Base-by-base conservation (phyloP, 352 stramenopile species). In the Aphanomyces astaci region DNA sequence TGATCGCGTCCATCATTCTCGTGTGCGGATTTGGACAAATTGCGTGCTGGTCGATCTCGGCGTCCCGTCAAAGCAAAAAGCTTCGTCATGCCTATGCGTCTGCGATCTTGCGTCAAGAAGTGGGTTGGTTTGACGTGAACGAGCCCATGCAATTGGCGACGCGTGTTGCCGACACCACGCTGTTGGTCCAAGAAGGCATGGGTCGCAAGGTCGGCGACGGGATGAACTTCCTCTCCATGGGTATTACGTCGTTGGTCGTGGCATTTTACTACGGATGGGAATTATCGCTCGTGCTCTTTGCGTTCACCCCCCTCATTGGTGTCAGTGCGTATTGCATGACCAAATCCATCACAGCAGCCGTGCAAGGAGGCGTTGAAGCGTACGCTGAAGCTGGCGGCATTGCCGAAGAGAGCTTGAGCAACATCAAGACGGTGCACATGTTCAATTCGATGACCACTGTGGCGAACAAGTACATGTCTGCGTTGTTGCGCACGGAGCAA, bases 161-260 rank as follows among this genome's bases (percentile, higher is more conserved):
- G 0, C 69, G 72, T n/a, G 73, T 82, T 0, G 46, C 67, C 7
- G 77, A 78, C 28, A 65, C 76, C 0, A 74, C 59, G 0, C 78
- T 89, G 17, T 75, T 67, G 0, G 87, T 91, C 63, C 78, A 90
- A 46, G 63, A 83, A 45, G 82, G 82, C 17, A 90, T 92, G 43
- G 81, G 81, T 0, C 72, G 77, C 28, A 88, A 87, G 43, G 45
- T 89, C 25, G 81, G 80, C 1, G 78, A 88, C 10, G 63, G 74
- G 17, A 67, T 66, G n/a, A 70, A 71, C 1, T 66, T 60, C 49
- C 63, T 64, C 10, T 46, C 32, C 51, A 57, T 78, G 66, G 31
- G 68, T 32, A 73, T 74, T 51, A 73, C 72, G n/a, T 62, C 49
- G 17, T 55, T 77, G 31, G 49, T 73, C n/a, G 64, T 79, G 11